Base-by-base conservation (phyloP, 441 rosid species). In the Metrosideros polymorpha region DNA sequence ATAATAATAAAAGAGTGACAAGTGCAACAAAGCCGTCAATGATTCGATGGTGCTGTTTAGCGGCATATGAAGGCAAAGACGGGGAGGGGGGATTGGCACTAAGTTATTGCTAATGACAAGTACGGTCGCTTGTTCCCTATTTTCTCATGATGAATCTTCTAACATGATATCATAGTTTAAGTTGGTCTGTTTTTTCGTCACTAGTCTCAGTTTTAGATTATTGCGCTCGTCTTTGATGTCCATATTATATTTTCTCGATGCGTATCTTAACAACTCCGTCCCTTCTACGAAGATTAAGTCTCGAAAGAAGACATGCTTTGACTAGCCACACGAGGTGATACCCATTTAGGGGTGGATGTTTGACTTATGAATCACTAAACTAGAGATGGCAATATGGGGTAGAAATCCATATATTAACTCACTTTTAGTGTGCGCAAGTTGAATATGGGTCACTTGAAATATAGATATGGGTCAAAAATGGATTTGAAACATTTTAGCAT, bases 31-130 rank as follows among this genome's bases (percentile, higher is more conserved):
- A 56, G 61, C 12, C 5, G 61, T 56, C 27, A n/a, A n/a, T n/a
- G n/a, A n/a, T n/a, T n/a, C n/a, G 14, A 13, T 27, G 15, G 29
- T 27, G 5, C 30, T 56, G 7, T 27, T 56, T 12, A 56, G 61
- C 29, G 6, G 61, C 7, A 56, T 12, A 56, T 56, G 12, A 10
- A 56, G 61, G 30, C 0, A 2, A 27, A 56, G 61, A 56, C 0
- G 15, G 14, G 15, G 29, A 12, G n/a, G n/a, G n/a, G n/a, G n/a
- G n/a, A 56, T 27, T 1, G 1, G 0, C 61, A 12, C 30, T 12
- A 56, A 56, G 61, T 30, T 30, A 27, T 56, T 56, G 30, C 30
- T 56, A 12, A 56, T 27, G 15, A 56, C 12, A 56, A 56, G 49
- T 2, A 45, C 49, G 3, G 49, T 50, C 52, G 52, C 30, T 56